Evolutionary conservation across 2,329 filamentous ascomycete species (phyloP).

Genomic region (Tolypocladium inflatum): DNA sequence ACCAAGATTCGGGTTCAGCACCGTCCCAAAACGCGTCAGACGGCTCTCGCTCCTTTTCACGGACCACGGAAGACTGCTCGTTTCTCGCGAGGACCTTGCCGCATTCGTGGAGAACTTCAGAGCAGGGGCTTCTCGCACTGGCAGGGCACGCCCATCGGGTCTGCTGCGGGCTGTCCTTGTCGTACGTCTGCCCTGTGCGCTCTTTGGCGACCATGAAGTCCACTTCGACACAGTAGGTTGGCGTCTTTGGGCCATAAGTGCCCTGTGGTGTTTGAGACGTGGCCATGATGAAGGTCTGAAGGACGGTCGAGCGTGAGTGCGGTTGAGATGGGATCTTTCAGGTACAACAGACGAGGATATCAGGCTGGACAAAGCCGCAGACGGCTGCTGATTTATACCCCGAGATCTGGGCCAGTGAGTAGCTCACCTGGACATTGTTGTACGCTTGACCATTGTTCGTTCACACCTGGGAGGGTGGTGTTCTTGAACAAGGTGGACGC

Average conservation of each 20-base stretch:
- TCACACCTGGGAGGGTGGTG: not conserved
- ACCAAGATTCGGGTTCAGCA: slow-evolving; percentile 3
- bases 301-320: not conserved
- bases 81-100: not conserved
- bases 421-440: not conserved
- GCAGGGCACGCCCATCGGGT: slow-evolving; percentile 11
- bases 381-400: not conserved
- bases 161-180: not conserved
- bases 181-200: slow-evolving; percentile 1
- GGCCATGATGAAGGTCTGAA: too few relatives aligned
- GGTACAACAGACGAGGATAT: too few relatives aligned
- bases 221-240: slow-evolving; percentile 10
- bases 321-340: not conserved
- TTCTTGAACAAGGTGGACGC: not conserved
- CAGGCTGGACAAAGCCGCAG: too few relatives aligned
- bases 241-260: too few relatives aligned
- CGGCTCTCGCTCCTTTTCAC: slow-evolving; percentile 2
- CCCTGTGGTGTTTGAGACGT: too few relatives aligned
- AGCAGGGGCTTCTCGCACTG: slow-evolving; percentile 1
- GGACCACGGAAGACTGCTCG: slow-evolving; percentile 2
- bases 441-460: not conserved
- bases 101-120: slow-evolving; percentile 1
- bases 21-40: not conserved
- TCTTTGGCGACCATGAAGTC: slow-evolving; percentile 14
- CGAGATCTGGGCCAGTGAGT: not conserved